Base-by-base conservation (phyloP, 495 filamentous ascomycete species). In the Parathielavia appendiculata region DNA sequence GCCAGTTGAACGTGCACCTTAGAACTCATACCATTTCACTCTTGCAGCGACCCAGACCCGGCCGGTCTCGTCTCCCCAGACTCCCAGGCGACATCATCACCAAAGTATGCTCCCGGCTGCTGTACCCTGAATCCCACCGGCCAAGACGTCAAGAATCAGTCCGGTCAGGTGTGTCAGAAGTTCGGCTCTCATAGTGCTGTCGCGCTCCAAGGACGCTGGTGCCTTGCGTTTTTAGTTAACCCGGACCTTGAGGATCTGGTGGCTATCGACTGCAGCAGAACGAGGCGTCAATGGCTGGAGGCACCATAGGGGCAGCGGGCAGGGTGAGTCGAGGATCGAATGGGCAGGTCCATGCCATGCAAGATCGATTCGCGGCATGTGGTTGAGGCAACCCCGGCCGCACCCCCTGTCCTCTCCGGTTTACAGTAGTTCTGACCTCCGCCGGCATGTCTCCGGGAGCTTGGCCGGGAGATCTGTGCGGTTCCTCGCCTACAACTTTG, bases 401-500 rank as follows among this genome's bases (percentile, higher is more conserved):
- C 13, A 2, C 40, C 61, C 61, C 63, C 57, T 41, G 63, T 40
- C 54, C 22, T 43, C n/a, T 58, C 62, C 40, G 30, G 52, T 53
- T 58, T 54, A n/a, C n/a, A n/a, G n/a, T n/a, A 61, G 60, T 23
- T 54, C 38, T 56, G 56, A 52, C 51, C 63, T 51, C 61, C 59
- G 48, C 61, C 58, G 56, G 45, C 60, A 59, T 17, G 49, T 40
- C 58, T 58, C 63, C 59, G 51, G 45, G 50, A 62, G 57, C 60
- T 39, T 61, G 59, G 60, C 46, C 51, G 53, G 36, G 58, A 51
- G 58, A 54, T 50, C 52, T 45, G 38, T 51, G 52, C 52, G 56
- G 45, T 39, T 51, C 51, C 39, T 11, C 52, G 40, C 52, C n/a
- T 32, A 16, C 5, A 23, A 26, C 38, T 38, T 34, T 20, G 32